phyloP scores from a whole-genome alignment of 495 filamentous ascomycete species.

The Daldinia caldariorum region DNA sequence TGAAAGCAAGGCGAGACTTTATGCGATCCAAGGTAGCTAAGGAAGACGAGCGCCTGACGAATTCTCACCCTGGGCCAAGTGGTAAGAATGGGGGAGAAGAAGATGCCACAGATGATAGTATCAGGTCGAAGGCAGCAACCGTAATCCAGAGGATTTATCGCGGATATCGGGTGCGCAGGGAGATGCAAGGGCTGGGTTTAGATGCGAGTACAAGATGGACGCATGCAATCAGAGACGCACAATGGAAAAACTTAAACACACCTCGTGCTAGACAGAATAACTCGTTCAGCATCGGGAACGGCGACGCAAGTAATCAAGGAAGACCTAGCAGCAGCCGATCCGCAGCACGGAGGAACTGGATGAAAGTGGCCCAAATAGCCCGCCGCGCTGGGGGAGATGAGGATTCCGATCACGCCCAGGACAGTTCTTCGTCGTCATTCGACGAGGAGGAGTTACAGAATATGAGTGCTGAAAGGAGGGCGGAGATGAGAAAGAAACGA shows the following conservation, averaged over 20 bases:
- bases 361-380: slow-evolving; percentile 74
- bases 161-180: slow-evolving; percentile 73
- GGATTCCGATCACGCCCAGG: slow-evolving; percentile 51
- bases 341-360: slow-evolving; percentile 75
- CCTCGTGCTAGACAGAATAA: slow-evolving; percentile 54
- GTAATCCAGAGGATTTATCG: slow-evolving; percentile 74
- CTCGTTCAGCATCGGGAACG: slow-evolving; percentile 21
- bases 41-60: slow-evolving; percentile 17
- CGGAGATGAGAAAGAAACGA: slow-evolving; percentile 50
- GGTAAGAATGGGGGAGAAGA: slow-evolving; percentile 11
- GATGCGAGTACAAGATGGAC: slow-evolving; percentile 75
- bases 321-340: slow-evolving; percentile 37
- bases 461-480: slow-evolving; percentile 49
- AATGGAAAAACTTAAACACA: slow-evolving; percentile 64
- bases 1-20: slow-evolving; percentile 44
- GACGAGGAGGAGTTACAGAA: slow-evolving; percentile 49
- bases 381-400: slow-evolving; percentile 73
- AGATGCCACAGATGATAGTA: slow-evolving; percentile 25
- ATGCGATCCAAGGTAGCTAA: slow-evolving; percentile 38
- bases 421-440: slow-evolving; percentile 45
- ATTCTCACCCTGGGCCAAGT: slow-evolving; percentile 16
- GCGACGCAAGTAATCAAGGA: slow-evolving; percentile 17
- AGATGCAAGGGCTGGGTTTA: slow-evolving; percentile 69
- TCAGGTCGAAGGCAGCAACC: slow-evolving; percentile 57
- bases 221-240: slow-evolving; percentile 72